Conservation (phyloP, 257 asterid species). For the Nicotiana undulata region DNA sequence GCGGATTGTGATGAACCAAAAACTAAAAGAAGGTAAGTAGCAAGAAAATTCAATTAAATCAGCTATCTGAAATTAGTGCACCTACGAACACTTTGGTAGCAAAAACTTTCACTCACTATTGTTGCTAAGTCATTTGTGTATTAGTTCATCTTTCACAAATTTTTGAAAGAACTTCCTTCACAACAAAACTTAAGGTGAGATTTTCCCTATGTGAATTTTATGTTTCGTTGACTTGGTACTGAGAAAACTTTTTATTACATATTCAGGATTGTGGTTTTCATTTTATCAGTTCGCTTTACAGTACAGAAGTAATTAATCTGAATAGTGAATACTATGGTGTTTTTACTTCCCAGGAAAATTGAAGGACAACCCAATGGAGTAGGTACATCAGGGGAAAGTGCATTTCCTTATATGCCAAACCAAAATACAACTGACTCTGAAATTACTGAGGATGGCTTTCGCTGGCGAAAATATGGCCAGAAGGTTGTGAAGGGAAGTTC, state of each 20-base stretch:
- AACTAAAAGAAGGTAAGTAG: slow-evolving; percentile 51
- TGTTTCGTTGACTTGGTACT: not conserved
- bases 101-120: not conserved
- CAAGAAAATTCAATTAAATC: not conserved
- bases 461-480: slow-evolving; percentile 94
- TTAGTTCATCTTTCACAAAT: not conserved
- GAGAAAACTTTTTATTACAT: not conserved
- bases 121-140: not conserved
- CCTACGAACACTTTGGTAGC: not conserved
- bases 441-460: slow-evolving; percentile 53
- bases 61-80: not conserved
- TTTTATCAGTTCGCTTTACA: not conserved
- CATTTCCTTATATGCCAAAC: not conserved
- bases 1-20: slow-evolving; percentile 33
- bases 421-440: slow-evolving; percentile 37
- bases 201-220: not conserved
- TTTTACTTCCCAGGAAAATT: slow-evolving; percentile 34
- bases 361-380: slow-evolving; percentile 22
- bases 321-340: not conserved
- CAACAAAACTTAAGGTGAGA: not conserved
- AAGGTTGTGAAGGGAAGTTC: slow-evolving; percentile 73
- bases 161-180: not conserved
- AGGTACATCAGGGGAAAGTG: slow-evolving; percentile 24
- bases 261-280: not conserved
- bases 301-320: not conserved